Conservation (phyloP, 164 flowering plant species). For the Annona cherimola region DNA sequence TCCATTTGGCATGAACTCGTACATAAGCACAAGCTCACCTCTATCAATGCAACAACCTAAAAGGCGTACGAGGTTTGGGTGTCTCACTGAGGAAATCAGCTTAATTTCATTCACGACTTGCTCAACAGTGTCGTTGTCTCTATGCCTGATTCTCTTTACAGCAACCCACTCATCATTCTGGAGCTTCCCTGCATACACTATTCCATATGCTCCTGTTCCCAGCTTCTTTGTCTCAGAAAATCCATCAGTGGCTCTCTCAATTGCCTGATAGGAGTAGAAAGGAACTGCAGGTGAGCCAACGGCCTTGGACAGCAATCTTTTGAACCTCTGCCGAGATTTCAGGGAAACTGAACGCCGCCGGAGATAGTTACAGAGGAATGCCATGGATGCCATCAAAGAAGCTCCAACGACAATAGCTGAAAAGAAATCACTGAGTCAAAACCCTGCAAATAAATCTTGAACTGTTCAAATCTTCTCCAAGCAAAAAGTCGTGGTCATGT, state of each 20-base stretch:
- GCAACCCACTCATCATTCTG: constrained; percentile 64
- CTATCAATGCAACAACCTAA: constrained; percentile 66
- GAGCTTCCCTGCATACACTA: constrained; percentile 75
- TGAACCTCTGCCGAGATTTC: constrained; percentile 20
- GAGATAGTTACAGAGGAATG: constrained; percentile 17
- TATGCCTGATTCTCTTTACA: constrained; percentile 55
- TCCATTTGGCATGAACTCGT: constrained; percentile 91
- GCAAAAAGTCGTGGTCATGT: no score
- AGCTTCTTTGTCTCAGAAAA: constrained; percentile 61
- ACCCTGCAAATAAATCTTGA: no score
- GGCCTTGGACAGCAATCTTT: constrained; percentile 37
- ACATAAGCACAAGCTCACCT: constrained; percentile 73
- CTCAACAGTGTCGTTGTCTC: constrained; percentile 43
- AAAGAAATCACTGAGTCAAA: constrained; percentile 4
- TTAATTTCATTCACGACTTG: constrained; percentile 81
- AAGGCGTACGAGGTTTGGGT: constrained; percentile 76
- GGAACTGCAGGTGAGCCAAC: constrained; percentile 43
- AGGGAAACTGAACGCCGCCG: constrained; percentile 9
- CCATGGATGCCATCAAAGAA: constrained; percentile 27
- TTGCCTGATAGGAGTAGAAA: constrained; percentile 59
- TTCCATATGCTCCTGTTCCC: constrained; percentile 84
- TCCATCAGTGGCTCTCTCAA: constrained; percentile 63
- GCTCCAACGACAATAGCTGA: constrained; percentile 53
- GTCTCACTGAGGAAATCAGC: constrained; percentile 71
- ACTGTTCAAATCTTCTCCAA: no score